Evolutionary conservation across 148 eudicot species (phyloP), one percentile per base, ranked within the genome.

Genomic region (Diospyros lotus): DNA sequence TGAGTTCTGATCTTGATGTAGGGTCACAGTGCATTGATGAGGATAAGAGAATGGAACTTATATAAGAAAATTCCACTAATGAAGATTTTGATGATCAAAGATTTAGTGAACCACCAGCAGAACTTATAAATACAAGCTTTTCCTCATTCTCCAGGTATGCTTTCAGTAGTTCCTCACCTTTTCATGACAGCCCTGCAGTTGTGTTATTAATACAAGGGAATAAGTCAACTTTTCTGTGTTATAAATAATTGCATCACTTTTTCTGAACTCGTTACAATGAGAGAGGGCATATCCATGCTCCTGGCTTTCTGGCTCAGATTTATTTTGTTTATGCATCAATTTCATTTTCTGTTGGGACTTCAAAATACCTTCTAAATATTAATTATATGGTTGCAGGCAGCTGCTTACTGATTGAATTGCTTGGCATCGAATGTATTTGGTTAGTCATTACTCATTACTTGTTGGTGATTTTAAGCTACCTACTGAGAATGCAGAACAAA

Each of bases 1-100:
- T 87, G 80, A 83, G 82, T 54, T 82, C 94, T 56, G 96, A 90
- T 83, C 87, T 83, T 2, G 90, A 90, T 82, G 87, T 74, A 61
- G 89, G 81, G 72, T 84, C 91, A 11, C 69, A 80, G 43, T 74
- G 83, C 55, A 59, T 42, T 28, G 84, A 85, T 69, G 84, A 86
- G 51, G 88, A 83, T 51, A 80, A 79, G 54, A 59, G 78, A 78
- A 68, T 71, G 67, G 85, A 83, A 45, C 68, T 60, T 62, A 40
- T 73, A 65, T 50, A 76, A 71, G 89, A 86, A 60, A 85, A 85
- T 76, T 80, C 96, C 18, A 81, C 83, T 5, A 78, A 77, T 75
- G 89, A 89, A 73, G 86, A 79, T 71, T 80, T 87, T 86, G 87
- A 71, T 64, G 88, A 80, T 75, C 84, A 76, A n/a, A 65, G 82